Base-by-base conservation (phyloP, 108 stramenopile genomes). In the Chaetoceros tenuissimus region DNA sequence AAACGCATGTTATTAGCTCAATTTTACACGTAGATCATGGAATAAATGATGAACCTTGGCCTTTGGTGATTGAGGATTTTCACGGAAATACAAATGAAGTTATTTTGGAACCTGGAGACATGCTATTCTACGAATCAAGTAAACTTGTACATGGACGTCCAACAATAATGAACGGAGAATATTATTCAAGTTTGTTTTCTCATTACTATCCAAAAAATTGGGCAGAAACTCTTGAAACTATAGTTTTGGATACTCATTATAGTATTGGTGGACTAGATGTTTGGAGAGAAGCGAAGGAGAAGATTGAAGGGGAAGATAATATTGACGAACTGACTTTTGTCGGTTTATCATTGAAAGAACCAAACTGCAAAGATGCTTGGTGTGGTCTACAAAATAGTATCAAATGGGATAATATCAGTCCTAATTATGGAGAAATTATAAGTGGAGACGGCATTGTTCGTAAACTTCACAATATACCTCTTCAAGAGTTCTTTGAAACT, bases 81-180 rank as follows among this genome's bases (percentile, higher is more conserved):
- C 57, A 71, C 3, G 79, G 79, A 0, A 73, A 72, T 51, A 63
- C 60, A 20, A 69, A 75, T 54, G 60, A 70, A 53, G 68, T 81
- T 2, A 69, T 64, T 26, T 59, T 85, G 30, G 63, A 73, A 40
- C 60, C 69, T 22, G 84, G 84, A 0, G 84, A 85, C 51, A 30
- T 85, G 46, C 24, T 85, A 10, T 71, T 85, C 19, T 85, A 85
- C 51, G 84, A 85, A 71, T 59, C 60, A 27, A 69, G 71, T 58
- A 79, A 79, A 64, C 69, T 63, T 19, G 67, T 74, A 18, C 83
- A 85, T 48, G 83, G 83, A n/a, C 59, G 83, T n/a, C 82, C 82
- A 2, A 50, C 56, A 23, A 51, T 30, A 7, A 71, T 79, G 26
- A 26, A 57, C 31, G 81, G 81, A 0, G 51, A 53, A 10, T 75